These are phyloP conservation scores for Calendula officinalis DNA, from an alignment of 129 eudicot species.

Conservation along the genomic window DNA sequence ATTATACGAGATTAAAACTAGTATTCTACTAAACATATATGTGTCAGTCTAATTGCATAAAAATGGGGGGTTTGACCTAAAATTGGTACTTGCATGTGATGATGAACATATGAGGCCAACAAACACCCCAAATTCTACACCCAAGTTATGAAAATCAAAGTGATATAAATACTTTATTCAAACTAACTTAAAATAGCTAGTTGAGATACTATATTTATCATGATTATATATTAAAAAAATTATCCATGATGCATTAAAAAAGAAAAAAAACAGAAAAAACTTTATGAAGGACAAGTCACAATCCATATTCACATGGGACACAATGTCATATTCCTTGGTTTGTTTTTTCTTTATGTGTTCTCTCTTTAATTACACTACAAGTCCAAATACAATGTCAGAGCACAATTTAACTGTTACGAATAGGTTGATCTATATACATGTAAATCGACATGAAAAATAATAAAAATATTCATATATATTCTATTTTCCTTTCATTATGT, in stretches of 20 bases:
- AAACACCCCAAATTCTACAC: not conserved
- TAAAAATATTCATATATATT: too few species aligned
- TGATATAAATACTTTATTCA: not conserved
- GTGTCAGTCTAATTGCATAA: too few species aligned
- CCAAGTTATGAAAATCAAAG: not conserved
- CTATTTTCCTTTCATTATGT: too few species aligned
- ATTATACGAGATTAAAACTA: too few species aligned
- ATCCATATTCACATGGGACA: conserved; percentile 26
- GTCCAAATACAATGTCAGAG: conserved; percentile 13
- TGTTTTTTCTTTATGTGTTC: conserved; percentile 12
- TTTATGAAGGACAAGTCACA: conserved; percentile 11
- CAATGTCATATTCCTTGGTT: conserved; percentile 21
- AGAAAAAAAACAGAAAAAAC: not conserved
- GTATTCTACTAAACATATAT: too few species aligned
- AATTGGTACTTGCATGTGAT: not conserved
- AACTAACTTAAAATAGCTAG: not conserved
- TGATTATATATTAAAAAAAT: not conserved
- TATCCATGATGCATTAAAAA: not conserved
- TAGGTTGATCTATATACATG: too few species aligned
- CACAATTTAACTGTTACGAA: not conserved
- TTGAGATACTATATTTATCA: not conserved
- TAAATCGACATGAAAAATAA: too few species aligned
- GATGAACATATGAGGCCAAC: not conserved
- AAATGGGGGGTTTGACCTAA: too few species aligned
- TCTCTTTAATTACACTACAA: not conserved